Base-by-base conservation (phyloP, 164 flowering plant species). In the Cinnamomum micranthum region DNA sequence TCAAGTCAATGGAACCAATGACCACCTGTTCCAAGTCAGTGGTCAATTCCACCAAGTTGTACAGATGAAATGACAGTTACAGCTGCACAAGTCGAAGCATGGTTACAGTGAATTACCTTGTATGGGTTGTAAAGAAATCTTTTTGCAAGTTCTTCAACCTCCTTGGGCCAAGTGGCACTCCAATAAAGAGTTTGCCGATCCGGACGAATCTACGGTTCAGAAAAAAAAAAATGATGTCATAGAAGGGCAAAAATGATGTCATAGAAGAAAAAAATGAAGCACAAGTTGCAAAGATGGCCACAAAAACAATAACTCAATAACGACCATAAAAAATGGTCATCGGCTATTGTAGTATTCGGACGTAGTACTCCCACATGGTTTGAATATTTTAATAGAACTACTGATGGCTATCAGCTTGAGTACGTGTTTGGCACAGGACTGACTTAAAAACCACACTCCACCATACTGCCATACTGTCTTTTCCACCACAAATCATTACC, bases 161-260 rank as follows among this genome's bases (percentile, higher is more conserved):
- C 99, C 87, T 93, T 95, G n/a, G 98, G 99, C 99, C 99, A 95
- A 68, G 99, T 95, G 51, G 99, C 98, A 88, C 99, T 95, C 99
- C 99, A 93, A 74, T 91, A 90, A 64, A 93, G 85, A 65, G 99
- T 95, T 79, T 95, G 99, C 77, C 97, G 97, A 73, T 95, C 98
- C 70, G 99, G 99, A 20, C 98, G 97, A 55, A 95, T 93, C 99
- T 95, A 89, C 76, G 85, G 47, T 69, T 17, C 33, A 55, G 23
- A 47, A 25, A 28, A 47, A 28, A 47, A 12, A 31, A 10, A 20
- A 12, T 41, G 47, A 41, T 15, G 60, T 55, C 17, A 55, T 55
- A 55, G 60, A 55, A 19, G 20, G 33, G 33, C 5, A 31, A 31
- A 10, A 20, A 12, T 35, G 47, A 35, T 14, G 60, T 55, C 17